Evolutionary conservation across 345 rosid genomes (phyloP), one percentile per base, ranked within the genome.

Genomic region (Eutrema japonicum): DNA sequence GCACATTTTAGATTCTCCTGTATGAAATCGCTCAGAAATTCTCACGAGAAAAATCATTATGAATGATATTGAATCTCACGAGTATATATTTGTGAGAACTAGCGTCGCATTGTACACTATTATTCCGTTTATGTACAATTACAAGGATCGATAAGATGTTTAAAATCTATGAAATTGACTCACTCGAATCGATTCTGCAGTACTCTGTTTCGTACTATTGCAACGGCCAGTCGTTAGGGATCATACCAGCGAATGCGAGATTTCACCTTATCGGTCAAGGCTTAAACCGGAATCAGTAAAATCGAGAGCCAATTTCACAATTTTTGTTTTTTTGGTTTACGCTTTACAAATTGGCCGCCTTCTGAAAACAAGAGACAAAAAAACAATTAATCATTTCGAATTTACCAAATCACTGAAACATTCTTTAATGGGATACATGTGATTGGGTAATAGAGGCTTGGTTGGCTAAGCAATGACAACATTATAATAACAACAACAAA

Each of bases 391-490:
- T 49, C 36, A 49, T 56, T 40, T 59, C 22, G 63, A 42, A 55
- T 14, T 47, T 3, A 29, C 56, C 32, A 60, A 6, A 51, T 7
- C 11, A 46, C 6, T 29, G 58, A 3, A 22, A 22, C 38, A 49
- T 49, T 30, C 18, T 43, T 61, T 26, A 5, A 45, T 61, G 70
- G 57, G 16, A 46, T 14, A 12, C 70, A 68, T 76, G 74, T 76
- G 79, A 68, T 62, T 76, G 52, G 65, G 64, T 11, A 18, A 14
- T 40, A 18, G 58, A 43, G 33, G 74, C 16, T 75, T 68, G 33
- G 79, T 62, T 75, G 70, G 65, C 75, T 62, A 62, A 69, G 59
- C 64, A 59, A 63, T 55, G 64, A 70, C 79, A 70, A 62, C 60
- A 61, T 7, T 62, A 26, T 37, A 52, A 45, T 53, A 68, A 69